These are phyloP conservation scores for Thelonectria discophora DNA, from an alignment of 2,329 filamentous ascomycete species.

Conservation along the genomic window DNA sequence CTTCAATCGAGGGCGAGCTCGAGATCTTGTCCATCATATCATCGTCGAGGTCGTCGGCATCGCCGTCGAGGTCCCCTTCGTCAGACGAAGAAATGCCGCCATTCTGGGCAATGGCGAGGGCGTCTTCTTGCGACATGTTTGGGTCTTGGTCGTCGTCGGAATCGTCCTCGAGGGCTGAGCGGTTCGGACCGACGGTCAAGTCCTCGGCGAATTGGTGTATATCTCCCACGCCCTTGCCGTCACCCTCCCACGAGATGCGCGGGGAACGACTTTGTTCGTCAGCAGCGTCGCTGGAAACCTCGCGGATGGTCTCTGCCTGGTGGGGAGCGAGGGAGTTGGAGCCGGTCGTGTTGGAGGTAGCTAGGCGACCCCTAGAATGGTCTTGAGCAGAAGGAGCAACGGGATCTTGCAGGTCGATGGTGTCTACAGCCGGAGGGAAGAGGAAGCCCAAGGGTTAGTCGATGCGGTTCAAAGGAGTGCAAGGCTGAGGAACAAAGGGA, in stretches of 20 bases:
- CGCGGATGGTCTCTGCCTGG: conserved; percentile 84
- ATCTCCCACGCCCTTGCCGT: conserved; percentile 52
- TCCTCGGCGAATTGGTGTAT: conserved; percentile 58
- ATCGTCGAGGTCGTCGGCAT: conserved; percentile 81
- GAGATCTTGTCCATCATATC: conserved; percentile 99
- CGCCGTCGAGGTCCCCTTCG: conserved; percentile 72
- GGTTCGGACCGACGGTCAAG: conserved; percentile 50
- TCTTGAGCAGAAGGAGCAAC: conserved; percentile 84
- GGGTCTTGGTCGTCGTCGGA: conserved; percentile 34
- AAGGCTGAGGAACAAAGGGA: conserved; percentile 25
- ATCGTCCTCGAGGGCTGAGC: conserved; percentile 25
- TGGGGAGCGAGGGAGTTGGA: conserved; percentile 73
- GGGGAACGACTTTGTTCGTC: conserved; percentile 76
- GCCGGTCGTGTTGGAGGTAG: conserved; percentile 54
- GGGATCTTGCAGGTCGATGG: conserved; percentile 91
- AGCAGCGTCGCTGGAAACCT: conserved; percentile 78
- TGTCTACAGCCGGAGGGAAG: conserved; percentile 67
- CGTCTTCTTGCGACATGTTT: conserved; percentile 61
- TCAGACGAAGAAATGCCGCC: conserved; percentile 62
- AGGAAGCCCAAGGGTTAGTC: conserved; percentile 33
- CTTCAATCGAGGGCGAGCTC: conserved; percentile 97
- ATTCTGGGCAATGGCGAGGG: conserved; percentile 69
- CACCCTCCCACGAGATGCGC: conserved; percentile 62
- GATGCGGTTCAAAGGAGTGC: neutral
- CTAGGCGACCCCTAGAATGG: conserved; percentile 59